Evolutionary conservation across 768 basidiomycete species (phyloP), one percentile per base, ranked within the genome.

Genomic region (Leccinum disarticulatum): DNA sequence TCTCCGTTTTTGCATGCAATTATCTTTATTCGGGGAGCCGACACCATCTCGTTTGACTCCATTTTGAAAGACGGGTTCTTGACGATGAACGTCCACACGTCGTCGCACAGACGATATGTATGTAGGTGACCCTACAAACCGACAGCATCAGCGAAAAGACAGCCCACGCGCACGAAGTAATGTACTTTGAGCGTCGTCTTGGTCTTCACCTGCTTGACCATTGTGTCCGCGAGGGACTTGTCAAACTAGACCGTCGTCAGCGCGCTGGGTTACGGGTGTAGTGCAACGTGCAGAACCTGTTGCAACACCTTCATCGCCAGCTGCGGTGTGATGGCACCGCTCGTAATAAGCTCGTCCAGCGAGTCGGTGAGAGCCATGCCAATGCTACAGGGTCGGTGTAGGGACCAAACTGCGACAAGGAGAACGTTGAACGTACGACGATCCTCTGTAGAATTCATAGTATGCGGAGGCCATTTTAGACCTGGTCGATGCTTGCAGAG

Each of bases 31-130:
- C 90, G 86, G 30, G 83, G 82, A 5, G 90, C 82, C 43, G 73
- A 77, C 58, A 93, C 85, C 72, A 86, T 78, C 69, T 92, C 88
- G 73, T 90, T 91, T 64, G 87, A 84, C 74, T 99, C 97, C 89
- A 98, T 94, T 77, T 98, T 98, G 78, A 99, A 96, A 15, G 79
- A 78, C 9, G 95, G 90, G 66, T 95, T 87, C 74, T 94, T 92
- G 54, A 98, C 91, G 62, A 96, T 91, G 75, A 98, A 99, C 55
- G 96, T 98, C 97, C 97, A 98, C 52, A 98, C 96, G 70, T 95
- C 95, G 77, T 96, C 94, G 73, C 92, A 93, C 4, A 93, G 81
- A 8, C 93, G 86, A 74, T 97, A 99, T 2, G 94, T 98, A 65
- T 90, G 85, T 56, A 98, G 76, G 71, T 95, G 91, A 17, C 94